Percentiles rank a stretch among this genome's conserved stretches.
Evolutionary conservation across 1,284 basidiomycete species (phyloP).

Genomic region (Apiotrichum domesticum): DNA sequence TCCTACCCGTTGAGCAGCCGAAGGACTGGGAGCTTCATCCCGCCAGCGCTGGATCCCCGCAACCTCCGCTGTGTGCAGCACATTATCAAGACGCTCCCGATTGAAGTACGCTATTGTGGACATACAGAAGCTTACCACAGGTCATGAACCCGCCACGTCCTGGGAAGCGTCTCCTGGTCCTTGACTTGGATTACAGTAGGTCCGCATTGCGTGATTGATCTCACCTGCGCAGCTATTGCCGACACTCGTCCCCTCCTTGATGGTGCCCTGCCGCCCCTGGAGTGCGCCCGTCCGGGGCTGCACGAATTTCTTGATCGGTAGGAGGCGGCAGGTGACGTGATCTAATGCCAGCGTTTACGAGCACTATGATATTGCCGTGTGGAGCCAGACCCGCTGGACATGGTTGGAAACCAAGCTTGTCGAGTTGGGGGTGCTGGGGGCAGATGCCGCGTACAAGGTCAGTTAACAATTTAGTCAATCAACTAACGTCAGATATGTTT

Average conservation of each 20-base stretch:
- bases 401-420: conserved; percentile 88
- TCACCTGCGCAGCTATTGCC: conserved; percentile 57
- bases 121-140: conserved; percentile 37
- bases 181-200: conserved; percentile 83
- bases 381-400: conserved; percentile 75
- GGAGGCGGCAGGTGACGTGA: conserved; percentile 56
- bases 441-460: conserved; percentile 62
- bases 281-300: conserved; percentile 73
- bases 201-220: conserved; percentile 49
- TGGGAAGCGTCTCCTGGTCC: conserved; percentile 71
- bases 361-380: conserved; percentile 77
- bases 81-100: conserved; percentile 58
- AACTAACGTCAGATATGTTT: conserved; percentile 25
- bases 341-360: conserved; percentile 56
- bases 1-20: conserved; percentile 53
- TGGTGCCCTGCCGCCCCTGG: conserved; percentile 65
- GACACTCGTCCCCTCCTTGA: conserved; percentile 75
- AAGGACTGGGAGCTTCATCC: conserved; percentile 49
- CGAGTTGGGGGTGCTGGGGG: conserved; percentile 80
- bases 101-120: conserved; percentile 52
- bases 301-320: conserved; percentile 64
- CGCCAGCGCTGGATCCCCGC: conserved; percentile 64
- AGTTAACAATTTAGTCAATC: conserved; percentile 9
- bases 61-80: conserved; percentile 73
- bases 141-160: conserved; percentile 67